These are phyloP conservation scores for Pyrenula aspistea DNA, from an alignment of 495 filamentous ascomycete genomes.

Conservation along the genomic window DNA sequence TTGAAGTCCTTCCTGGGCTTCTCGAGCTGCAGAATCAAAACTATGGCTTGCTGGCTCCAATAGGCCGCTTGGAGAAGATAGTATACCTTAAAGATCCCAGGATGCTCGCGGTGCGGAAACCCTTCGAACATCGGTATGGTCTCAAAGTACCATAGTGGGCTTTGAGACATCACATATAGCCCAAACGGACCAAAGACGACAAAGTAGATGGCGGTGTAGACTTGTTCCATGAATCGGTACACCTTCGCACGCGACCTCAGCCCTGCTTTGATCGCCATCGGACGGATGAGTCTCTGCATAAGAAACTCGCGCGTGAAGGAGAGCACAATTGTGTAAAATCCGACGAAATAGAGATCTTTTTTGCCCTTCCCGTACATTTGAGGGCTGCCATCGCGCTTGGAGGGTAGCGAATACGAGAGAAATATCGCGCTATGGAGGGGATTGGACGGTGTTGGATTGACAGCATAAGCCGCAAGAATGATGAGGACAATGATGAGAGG, in stretches of 20 bases:
- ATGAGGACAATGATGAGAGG: slow-evolving; percentile 59
- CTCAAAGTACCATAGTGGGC: slow-evolving; percentile 97
- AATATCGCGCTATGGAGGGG: slow-evolving; percentile 81
- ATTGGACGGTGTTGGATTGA: slow-evolving; percentile 73
- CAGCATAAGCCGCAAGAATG: slow-evolving; percentile 54
- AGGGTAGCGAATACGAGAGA: slow-evolving; percentile 75
- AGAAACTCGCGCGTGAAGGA: slow-evolving; percentile 92
- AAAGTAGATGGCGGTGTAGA: slow-evolving; percentile 96
- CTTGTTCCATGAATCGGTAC: slow-evolving; percentile 91
- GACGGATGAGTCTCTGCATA: slow-evolving; percentile 86
- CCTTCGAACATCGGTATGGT: slow-evolving; percentile 81
- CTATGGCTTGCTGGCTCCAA: slow-evolving; percentile 92
- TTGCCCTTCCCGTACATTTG: slow-evolving; percentile 82
- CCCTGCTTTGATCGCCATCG: slow-evolving; percentile 57
- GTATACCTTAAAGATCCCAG: slow-evolving; percentile 86
- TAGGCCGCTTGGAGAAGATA: slow-evolving; percentile 93
- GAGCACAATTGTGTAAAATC: slow-evolving; percentile 81
- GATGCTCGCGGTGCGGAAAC: slow-evolving; percentile 81
- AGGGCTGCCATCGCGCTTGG: slow-evolving; percentile 35
- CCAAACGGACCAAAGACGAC: slow-evolving; percentile 73
- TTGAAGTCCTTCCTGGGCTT: slow-evolving; percentile 94
- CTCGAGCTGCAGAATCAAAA: slow-evolving; percentile 79
- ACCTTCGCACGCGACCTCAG: slow-evolving; percentile 70
- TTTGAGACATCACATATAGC: slow-evolving; percentile 81
- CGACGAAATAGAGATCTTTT: slow-evolving; percentile 75